Conservation (phyloP, 306 rosid genomes). For the Quercus glauca region DNA sequence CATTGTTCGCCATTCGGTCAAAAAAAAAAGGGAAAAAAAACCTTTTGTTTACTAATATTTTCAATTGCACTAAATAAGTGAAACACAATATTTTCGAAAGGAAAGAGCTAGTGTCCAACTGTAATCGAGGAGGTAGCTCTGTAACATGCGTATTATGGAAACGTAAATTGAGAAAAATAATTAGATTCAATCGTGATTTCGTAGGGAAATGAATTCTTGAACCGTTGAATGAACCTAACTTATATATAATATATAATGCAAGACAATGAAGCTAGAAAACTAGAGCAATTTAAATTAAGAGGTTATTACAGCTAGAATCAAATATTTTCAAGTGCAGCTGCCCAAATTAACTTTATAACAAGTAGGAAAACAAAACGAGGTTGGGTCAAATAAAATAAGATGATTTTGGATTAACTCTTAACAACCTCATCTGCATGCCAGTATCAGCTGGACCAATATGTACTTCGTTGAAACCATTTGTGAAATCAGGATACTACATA, state of each 20-base stretch:
- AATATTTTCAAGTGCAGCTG: background rate
- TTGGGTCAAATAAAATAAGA: slow-evolving; percentile 28
- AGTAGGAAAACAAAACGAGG: slow-evolving; percentile 24
- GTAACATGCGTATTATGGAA: too few species aligned
- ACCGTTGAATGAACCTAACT: background rate
- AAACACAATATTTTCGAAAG: too few species aligned
- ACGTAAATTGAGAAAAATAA: too few species aligned
- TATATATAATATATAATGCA: background rate
- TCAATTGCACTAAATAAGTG: too few species aligned
- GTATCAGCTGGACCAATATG: slow-evolving; percentile 62
- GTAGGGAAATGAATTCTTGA: background rate
- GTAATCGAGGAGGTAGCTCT: too few species aligned
- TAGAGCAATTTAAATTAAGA: background rate
- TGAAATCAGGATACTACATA: slow-evolving; percentile 20
- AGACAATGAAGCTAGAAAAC: background rate
- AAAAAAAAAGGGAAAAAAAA: too few species aligned
- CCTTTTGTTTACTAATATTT: too few species aligned
- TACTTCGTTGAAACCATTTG: slow-evolving; percentile 39
- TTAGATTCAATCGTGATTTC: background rate
- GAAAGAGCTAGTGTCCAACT: too few species aligned
- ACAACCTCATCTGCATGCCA: slow-evolving; percentile 33
- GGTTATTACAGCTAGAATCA: slow-evolving; percentile 3
- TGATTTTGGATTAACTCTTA: slow-evolving; percentile 39
- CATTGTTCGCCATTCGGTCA: too few species aligned
- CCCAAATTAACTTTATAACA: slow-evolving; percentile 26